A percentile compares a stretch with the other conserved stretches of the same genome.
Conservation (phyloP, 768 basidiomycete species). For the Collybiopsis luxurians region DNA sequence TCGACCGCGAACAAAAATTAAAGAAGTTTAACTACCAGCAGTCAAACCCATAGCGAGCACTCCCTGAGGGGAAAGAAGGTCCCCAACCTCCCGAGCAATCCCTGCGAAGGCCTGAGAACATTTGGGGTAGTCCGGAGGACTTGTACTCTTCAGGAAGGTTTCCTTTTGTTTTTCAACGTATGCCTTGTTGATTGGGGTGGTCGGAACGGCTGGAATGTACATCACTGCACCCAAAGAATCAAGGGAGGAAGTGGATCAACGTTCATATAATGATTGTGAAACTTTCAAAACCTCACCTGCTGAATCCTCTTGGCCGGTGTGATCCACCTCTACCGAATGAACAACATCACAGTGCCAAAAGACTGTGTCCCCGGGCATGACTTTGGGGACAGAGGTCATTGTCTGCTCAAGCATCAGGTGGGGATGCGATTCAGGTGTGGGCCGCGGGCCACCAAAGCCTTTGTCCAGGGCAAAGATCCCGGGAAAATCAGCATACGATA, state of each 20-base stretch:
- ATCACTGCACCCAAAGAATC: no score
- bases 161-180: constrained; percentile 50
- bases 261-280: no score
- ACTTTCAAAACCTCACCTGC: constrained; percentile 35
- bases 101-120: constrained; percentile 17
- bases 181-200: constrained; percentile 41
- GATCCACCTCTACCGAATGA: constrained; percentile 31
- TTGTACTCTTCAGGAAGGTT: constrained; percentile 43
- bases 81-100: constrained; percentile 2
- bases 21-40: background rate
- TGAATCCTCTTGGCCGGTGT: constrained; percentile 44
- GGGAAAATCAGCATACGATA: constrained; percentile 49
- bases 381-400: constrained; percentile 61
- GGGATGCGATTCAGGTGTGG: constrained; percentile 34
- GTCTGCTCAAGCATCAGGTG: constrained; percentile 52
- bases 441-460: constrained; percentile 42
- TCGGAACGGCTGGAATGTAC: constrained; percentile 56
- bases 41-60: constrained; percentile 12
- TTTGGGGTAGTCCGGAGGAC: constrained; percentile 54
- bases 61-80: constrained; percentile 6
- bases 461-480: constrained; percentile 40
- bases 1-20: no score
- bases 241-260: constrained; percentile 2
- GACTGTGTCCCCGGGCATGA: constrained; percentile 65
- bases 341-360: constrained; percentile 57